Base-by-base conservation (phyloP, 768 basidiomycete species). In the Infundibulicybe gibba region DNA sequence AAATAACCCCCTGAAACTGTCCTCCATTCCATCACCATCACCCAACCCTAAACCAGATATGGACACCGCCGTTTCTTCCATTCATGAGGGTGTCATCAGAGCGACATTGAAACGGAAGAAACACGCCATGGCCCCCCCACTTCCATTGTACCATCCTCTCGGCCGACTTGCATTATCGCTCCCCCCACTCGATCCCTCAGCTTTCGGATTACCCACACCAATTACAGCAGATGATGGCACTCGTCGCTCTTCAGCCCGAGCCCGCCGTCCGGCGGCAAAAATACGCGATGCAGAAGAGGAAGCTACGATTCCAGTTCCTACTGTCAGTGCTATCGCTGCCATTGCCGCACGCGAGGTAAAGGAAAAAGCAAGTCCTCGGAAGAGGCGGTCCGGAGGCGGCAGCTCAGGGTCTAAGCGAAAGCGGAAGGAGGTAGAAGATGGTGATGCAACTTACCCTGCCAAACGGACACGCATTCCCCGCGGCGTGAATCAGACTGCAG, bases 91-190 rank as follows among this genome's bases (percentile, higher is more conserved):
- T 25, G 25, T 25, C 8, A 40, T 16, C 39, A 40, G 30, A 41
- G n/a, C 39, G 34, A 31, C 31, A 15, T 40, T 25, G 17, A 53
- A 50, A 21, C 54, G 57, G 15, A 49, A 57, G 32, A 52, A 57
- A 49, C 55, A 58, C 49, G 56, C 62, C 44, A 63, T 67, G 53
- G 57, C 53, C 6, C 68, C 74, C 4, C 68, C 74, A 20, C 69
- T 87, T 33, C 83, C 85, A 16, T 63, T 87, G 39, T 87, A 87
- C 56, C 85, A 87, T 57, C 85, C 85, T 20, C 65, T 80, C 30
- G 84, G 83, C 2, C 60, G 63, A 9, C 69, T 87, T 33, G 84
- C 85, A 33, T 71, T 78, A 56, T 85, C 85, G 6, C 72, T 85
- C 45, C 83, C 83, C 3, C 77, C 77, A 46, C 73, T 87, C 41